Base-by-base conservation (phyloP, 352 stramenopile species). In the Pythium rishiriense region DNA sequence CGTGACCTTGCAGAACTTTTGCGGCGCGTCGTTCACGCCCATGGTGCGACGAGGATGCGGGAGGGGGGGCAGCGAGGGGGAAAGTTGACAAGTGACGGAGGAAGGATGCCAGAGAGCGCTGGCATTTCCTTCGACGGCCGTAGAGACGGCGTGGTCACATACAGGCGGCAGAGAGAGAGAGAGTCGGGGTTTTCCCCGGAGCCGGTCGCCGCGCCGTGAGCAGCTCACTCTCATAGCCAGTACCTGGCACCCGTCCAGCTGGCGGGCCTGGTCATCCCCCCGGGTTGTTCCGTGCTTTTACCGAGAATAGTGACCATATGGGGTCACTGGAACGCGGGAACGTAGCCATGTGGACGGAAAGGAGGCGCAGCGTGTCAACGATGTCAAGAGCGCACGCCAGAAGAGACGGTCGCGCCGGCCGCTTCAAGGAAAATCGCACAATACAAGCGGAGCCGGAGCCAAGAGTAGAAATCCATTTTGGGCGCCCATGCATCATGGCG, bases 1-100 rank as follows among this genome's bases (percentile, higher is more conserved):
- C 28, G 78, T 87, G 53, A 87, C 69, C 55, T 87, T 87, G 74
- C 78, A 84, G 66, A 79, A 81, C 61, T 78, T 84, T 66, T 54
- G 57, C 46, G 46, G 46, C 42, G 58, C 50, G 28, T 69, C 46
- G 60, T 81, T 68, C 29, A 70, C 46, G 46, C 65, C 66, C 75
- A 83, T 83, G 5, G 15, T 41, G 26, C 7, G 22, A 41, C 5
- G 28, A 25, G 1, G 15, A 24, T 58, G 51, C 33, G 19, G 25
- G 24, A 19, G 29, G 49, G 25, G n/a, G n/a, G n/a, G n/a, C n/a
- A n/a, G n/a, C n/a, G 56, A 56, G 39, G 45, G 31, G 33, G 58
- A 42, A 66, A 59, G 58, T 66, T 66, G 58, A 19, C 31, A 41
- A 66, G 28, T 66, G 58, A 25, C 14, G 43, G 15, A 25, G 15